Evolutionary conservation across 2,329 filamentous ascomycete genomes (phyloP), one percentile per base, ranked within the genome.

Genomic region (Tolypocladium tropicale): DNA sequence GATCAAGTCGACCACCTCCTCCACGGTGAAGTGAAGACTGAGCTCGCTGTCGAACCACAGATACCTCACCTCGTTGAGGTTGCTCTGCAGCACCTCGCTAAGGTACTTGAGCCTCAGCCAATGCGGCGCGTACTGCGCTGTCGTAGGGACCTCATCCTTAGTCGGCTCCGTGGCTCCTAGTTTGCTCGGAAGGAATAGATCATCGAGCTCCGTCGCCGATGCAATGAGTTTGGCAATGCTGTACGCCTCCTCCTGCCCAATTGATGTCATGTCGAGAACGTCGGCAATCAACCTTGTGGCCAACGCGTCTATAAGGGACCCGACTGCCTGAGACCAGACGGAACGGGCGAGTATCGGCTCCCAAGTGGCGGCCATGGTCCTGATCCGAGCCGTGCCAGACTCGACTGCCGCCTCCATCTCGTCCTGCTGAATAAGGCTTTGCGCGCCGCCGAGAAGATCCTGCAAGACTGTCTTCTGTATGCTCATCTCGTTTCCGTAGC

Each of bases 21-120:
- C 77, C 9, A 73, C 76, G 0, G 78, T 75, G 62, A 86, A 86
- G 66, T 85, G 84, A 39, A 85, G 66, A 59, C 82, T 84, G 46
- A 87, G 71, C 66, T 86, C 83, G 67, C 82, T 83, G 59, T 87
- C 83, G 63, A 80, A 76, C 84, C 84, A 87, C 39, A 87, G 68
- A 59, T 75, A 85, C 56, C 75, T 76, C 56, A 87, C 79, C 59
- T 86, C 84, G 59, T 79, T 79, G 54, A 86, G 72, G 63, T 86
- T 85, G 61, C 82, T 85, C 71, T 87, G 83, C 60, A 87, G 72
- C 32, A 86, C 78, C 66, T 86, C 80, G 59, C 79, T 79, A 21
- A 87, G 72, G 62, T 81, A 86, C 68, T 85, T 82, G 57, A 87
- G 74, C 52, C 83, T 77, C 57, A 86, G 72, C 84, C 84, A 87